phyloP scores from a whole-genome alignment of 140 eudicot genomes.

The Flaveria floridana region DNA sequence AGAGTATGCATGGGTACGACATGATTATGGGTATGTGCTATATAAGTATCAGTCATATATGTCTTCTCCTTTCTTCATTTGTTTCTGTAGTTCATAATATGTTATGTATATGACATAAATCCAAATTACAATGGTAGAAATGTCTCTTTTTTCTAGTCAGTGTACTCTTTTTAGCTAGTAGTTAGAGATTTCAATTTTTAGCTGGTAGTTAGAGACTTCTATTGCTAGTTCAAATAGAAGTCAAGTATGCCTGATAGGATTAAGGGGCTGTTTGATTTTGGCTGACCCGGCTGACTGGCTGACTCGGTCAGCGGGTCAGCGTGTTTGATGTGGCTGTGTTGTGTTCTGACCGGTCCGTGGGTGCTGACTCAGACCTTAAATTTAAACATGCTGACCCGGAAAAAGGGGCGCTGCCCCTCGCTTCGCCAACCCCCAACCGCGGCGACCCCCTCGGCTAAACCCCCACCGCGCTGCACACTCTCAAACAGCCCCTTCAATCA shows the following conservation, averaged over 20 bases:
- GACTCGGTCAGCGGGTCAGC: too few relatives aligned
- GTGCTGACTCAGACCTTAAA: too few relatives aligned
- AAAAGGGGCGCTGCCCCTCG: too few relatives aligned
- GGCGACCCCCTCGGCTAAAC: too few relatives aligned
- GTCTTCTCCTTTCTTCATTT: neutral
- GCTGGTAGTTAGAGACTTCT: constrained; percentile 10
- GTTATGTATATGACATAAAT: constrained; percentile 5
- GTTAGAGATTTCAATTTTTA: neutral
- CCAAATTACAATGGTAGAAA: constrained; percentile 4
- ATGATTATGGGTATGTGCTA: constrained; percentile 12
- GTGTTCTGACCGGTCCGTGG: too few relatives aligned
- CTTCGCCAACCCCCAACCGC: too few relatives aligned
- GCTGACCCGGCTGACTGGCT: too few relatives aligned
- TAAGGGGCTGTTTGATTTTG: neutral
- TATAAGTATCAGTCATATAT: neutral
- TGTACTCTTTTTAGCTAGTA: too few relatives aligned
- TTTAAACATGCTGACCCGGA: too few relatives aligned
- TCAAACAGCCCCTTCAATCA: too few relatives aligned
- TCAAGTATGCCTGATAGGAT: neutral
- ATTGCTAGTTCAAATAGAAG: neutral
- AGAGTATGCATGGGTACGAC: constrained; percentile 9
- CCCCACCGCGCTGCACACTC: too few relatives aligned
- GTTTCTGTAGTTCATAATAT: neutral
- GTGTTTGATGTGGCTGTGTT: too few relatives aligned
- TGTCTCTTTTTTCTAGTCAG: neutral